Base-by-base conservation (phyloP, 2,329 filamentous ascomycete species). In the Dothiorella sarmentorum region DNA sequence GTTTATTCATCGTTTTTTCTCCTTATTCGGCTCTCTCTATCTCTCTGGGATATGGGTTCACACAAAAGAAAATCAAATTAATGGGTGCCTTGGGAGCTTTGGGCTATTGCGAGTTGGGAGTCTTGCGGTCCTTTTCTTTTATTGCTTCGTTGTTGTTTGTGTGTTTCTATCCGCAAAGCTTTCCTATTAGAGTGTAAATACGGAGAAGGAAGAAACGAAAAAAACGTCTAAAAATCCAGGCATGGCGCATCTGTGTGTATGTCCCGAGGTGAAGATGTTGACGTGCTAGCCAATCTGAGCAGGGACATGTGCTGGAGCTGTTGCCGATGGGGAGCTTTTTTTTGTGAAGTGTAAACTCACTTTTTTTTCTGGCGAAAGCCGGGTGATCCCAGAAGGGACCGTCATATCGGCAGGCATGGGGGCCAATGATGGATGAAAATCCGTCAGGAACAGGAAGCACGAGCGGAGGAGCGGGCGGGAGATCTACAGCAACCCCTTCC, bases 31-130 rank as follows among this genome's bases (percentile, higher is more conserved):
- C 24, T 40, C 35, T 27, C 35, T 37, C 29, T 37, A 53, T 20
- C 37, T 53, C 33, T 22, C 49, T 15, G 52, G 52, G 38, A n/a
- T 44, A 24, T 42, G 10, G 11, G 3, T 38, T n/a, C 20, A 24
- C 20, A 42, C 22, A 43, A 24, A 43, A 55, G n/a, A n/a, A n/a
- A n/a, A n/a, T n/a, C 40, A 43, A 35, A 43, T 26, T 43, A 56
- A 44, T 56, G 40, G 35, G 33, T 53, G 38, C 52, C 29, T 56
- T 56, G 52, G 52, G 52, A 43, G 52, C 52, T 44, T 56, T 56
- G 52, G 52, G 27, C 40, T 56, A 56, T 53, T n/a, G 40, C 24
- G 52, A 56, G 27, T 56, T 43, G 40, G 52, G 52, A 53, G 52
- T 43, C 26, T 44, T 26, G 18, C 52, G 38, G 52, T 44, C 52